phyloP scores from a whole-genome alignment of 257 asterid genomes.

The Striga asiatica region DNA sequence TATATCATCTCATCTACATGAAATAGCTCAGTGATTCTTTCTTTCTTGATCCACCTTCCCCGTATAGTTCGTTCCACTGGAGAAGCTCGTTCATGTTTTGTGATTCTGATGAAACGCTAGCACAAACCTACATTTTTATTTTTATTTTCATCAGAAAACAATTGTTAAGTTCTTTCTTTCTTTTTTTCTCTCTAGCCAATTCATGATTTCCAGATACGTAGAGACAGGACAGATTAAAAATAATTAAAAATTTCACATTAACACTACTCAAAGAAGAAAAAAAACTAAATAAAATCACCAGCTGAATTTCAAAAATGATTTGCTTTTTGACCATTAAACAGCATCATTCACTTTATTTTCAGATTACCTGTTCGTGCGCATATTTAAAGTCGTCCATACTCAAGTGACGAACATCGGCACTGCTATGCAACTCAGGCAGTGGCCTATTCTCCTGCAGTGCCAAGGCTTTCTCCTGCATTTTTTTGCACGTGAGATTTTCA shows the following conservation, averaged over 20 bases:
- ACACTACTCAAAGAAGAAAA: neutral
- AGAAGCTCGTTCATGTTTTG: slow-evolving; percentile 65
- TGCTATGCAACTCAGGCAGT: slow-evolving; percentile 47
- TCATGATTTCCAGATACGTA: too few species aligned
- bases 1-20: slow-evolving; percentile 35
- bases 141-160: neutral
- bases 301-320: neutral
- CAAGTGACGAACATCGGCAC: slow-evolving; percentile 56
- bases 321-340: too few species aligned
- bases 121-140: slow-evolving; percentile 42
- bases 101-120: slow-evolving; percentile 70
- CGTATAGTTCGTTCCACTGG: slow-evolving; percentile 74
- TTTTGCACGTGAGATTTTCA: neutral
- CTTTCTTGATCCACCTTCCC: slow-evolving; percentile 82
- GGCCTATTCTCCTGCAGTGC: slow-evolving; percentile 55
- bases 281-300: too few species aligned
- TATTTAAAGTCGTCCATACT: slow-evolving; percentile 58
- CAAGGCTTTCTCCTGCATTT: slow-evolving; percentile 51
- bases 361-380: slow-evolving; percentile 77
- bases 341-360: too few species aligned
- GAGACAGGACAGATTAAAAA: neutral
- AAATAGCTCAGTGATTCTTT: slow-evolving; percentile 63
- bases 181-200: neutral
- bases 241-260: too few species aligned
- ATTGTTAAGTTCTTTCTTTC: neutral